Conservation (phyloP, 2,329 filamentous ascomycete genomes). For the Lachnellula subtilissima region DNA sequence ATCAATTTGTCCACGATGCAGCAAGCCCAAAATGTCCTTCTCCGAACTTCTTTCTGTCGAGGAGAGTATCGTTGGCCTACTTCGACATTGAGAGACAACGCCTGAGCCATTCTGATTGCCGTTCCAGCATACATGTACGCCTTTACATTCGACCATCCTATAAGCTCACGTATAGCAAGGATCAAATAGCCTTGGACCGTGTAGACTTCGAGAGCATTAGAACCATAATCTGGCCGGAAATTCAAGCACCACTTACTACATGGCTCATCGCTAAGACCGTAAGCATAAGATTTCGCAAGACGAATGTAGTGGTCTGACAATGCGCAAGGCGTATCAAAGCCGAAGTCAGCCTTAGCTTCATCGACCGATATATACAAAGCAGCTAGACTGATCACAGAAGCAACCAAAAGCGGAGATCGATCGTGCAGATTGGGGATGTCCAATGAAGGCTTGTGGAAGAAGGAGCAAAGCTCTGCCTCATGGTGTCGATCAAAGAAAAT, state of each 20-base stretch:
- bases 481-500: constrained; percentile 9
- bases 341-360: neutral
- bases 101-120: no score
- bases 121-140: no score
- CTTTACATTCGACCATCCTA: no score
- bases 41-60: constrained; percentile 7
- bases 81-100: no score
- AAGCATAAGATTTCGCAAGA: constrained; percentile 1
- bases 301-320: constrained; percentile 1
- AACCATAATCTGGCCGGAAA: no score
- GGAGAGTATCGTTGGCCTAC: constrained; percentile 2
- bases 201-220: no score
- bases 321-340: no score
- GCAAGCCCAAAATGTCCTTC: constrained; percentile 11
- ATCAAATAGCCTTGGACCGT: no score
- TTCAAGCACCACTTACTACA: constrained; percentile 1
- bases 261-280: constrained; percentile 3
- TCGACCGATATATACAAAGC: constrained; percentile 6
- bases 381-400: constrained; percentile 5
- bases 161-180: no score
- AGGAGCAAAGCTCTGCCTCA: neutral
- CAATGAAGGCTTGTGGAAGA: constrained; percentile 8
- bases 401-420: constrained; percentile 2
- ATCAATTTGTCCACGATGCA: constrained; percentile 8
- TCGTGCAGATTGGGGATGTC: constrained; percentile 2